Evolutionary conservation across 306 rosid species (phyloP).

Genomic region (Medicago lupulina): DNA sequence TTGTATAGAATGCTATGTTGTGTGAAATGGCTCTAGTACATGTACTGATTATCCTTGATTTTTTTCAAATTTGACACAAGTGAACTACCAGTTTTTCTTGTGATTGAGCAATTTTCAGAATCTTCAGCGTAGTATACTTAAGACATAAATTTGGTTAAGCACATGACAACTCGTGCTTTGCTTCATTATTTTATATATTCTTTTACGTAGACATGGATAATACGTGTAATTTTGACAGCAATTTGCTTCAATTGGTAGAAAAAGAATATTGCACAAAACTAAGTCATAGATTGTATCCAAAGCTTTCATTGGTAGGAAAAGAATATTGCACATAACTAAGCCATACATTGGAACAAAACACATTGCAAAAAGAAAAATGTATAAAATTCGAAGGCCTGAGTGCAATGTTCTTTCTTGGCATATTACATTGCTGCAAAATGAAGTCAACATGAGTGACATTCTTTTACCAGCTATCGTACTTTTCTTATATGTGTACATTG

Average conservation of each 20-base stretch:
- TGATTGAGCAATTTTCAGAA: constrained; percentile 3
- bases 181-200: constrained; percentile 5
- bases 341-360: background rate
- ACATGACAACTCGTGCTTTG: background rate
- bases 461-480: constrained; percentile 13
- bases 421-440: background rate
- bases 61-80: background rate
- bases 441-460: background rate
- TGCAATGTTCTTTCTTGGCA: constrained; percentile 21
- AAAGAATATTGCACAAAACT: background rate
- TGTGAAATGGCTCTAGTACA: background rate
- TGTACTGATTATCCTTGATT: background rate
- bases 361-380: constrained; percentile 2
- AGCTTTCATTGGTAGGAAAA: background rate
- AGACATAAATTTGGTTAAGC: constrained; percentile 27
- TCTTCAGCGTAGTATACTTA: background rate
- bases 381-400: constrained; percentile 21
- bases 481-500: constrained; percentile 14
- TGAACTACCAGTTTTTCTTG: background rate
- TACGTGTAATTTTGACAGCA: background rate
- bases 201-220: constrained; percentile 26
- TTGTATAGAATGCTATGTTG: background rate
- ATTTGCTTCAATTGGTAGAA: background rate
- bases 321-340: constrained; percentile 4
- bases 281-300: background rate